Evolutionary conservation across 2,329 filamentous ascomycete genomes (phyloP), one percentile per base, ranked within the genome.

Genomic region (Thyridium curvatum): DNA sequence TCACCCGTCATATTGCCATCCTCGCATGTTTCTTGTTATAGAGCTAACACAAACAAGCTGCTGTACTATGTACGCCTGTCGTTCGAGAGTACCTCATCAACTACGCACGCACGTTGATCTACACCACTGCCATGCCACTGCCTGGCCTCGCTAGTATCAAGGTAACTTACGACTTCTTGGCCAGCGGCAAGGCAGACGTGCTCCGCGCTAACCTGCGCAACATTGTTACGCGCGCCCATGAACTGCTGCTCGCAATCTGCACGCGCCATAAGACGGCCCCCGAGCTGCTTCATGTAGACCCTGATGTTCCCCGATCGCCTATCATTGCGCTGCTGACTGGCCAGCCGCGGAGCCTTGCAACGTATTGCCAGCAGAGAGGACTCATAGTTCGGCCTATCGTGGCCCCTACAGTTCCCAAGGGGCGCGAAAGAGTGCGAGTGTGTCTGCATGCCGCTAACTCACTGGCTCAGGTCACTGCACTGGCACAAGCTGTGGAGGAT

Each of bases 51-150:
- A 35, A 35, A 37, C 28, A 32, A 56, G 55, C 57, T 16, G 80
- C 80, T 15, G 62, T 87, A 2, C 65, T 88, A 0, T 85, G 80
- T 52, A 77, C 77, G 2, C 56, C 69, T 0, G 59, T 71, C 1
- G 74, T 78, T 0, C 66, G 80, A 17, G 61, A 74, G 2, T 87
- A 86, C 45, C 65, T 88, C 37, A 73, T 87, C 57, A 88, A 89
- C 52, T 88, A 88, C 51, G 82, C 84, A 1, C 74, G 83, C n/a
- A 79, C 74, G 2, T 61, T 88, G 32, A 86, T 88, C 39, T 89
- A 86, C 55, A 86, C 83, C 0, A 87, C 83, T 0, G 80, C 82
- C 21, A 71, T 85, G 61, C 71, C 77, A 0, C 77, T 77, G 31
- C 74, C 81, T 0, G 68, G 72, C 2, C 65, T 85, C 2, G 73